Evolutionary conservation across 306 rosid genomes (phyloP).

Genomic region (Carpinus viminea): DNA sequence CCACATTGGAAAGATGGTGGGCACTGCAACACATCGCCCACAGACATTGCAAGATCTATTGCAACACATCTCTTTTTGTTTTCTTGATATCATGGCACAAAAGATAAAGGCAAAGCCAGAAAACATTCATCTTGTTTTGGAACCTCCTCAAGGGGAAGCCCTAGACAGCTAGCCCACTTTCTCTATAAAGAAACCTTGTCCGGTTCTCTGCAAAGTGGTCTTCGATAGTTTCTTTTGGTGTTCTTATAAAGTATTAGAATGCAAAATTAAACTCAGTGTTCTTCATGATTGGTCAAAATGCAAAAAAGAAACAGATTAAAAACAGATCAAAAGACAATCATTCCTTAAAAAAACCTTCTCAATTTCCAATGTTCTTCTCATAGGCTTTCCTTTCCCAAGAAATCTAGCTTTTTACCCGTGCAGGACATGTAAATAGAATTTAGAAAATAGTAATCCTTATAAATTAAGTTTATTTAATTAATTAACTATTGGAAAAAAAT

Average conservation of each 20-base stretch:
- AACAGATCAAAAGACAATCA: not conserved
- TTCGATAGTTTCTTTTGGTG: not conserved
- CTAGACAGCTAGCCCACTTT: not conserved
- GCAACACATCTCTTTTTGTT: conserved; percentile 20
- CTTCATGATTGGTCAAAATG: not conserved
- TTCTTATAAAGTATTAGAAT: not conserved
- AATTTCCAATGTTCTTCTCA: not conserved
- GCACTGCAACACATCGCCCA: not conserved
- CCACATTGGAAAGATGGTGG: not conserved
- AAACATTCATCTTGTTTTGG: conserved; percentile 1
- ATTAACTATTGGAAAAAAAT: no score
- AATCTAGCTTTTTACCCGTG: conserved; percentile 8
- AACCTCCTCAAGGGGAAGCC: not conserved
- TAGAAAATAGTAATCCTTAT: no score
- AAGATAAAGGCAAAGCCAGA: not conserved
- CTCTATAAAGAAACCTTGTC: not conserved
- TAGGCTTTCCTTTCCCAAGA: conserved; percentile 5
- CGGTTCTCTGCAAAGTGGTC: not conserved
- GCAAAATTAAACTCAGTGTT: not conserved
- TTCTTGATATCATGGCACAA: conserved; percentile 18
- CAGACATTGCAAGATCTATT: conserved; percentile 3
- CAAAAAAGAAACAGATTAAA: not conserved
- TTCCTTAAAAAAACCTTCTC: not conserved
- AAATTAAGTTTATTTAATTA: no score
- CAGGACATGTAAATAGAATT: not conserved